Evolutionary conservation across 257 asterid genomes (phyloP).

Genomic region (Primulina huaijiensis): DNA sequence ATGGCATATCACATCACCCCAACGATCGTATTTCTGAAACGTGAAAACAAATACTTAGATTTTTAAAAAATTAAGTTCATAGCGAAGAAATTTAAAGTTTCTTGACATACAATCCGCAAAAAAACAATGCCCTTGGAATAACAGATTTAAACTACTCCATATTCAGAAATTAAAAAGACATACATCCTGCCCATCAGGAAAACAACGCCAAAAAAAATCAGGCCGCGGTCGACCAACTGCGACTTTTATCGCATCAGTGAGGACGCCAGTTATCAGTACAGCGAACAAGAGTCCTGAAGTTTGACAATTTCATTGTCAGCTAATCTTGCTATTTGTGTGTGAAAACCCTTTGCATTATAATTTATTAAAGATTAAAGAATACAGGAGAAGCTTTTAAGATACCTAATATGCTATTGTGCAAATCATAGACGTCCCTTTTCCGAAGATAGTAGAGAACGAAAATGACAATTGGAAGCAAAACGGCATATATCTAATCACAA

Average conservation of each 20-base stretch:
- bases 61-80: slow-evolving; percentile 16
- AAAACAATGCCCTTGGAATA: background rate
- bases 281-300: slow-evolving; percentile 48
- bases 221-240: slow-evolving; percentile 69
- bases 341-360: background rate
- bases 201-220: slow-evolving; percentile 64
- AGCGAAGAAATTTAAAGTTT: background rate
- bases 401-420: slow-evolving; percentile 56
- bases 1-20: slow-evolving; percentile 44
- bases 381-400: slow-evolving; percentile 11
- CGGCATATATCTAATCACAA: slow-evolving; percentile 39
- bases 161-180: background rate
- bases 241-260: slow-evolving; percentile 59
- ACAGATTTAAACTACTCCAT: background rate
- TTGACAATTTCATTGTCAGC: background rate
- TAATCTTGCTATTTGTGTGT: background rate
- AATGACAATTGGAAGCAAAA: slow-evolving; percentile 42
- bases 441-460: slow-evolving; percentile 37
- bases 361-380: no score
- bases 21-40: slow-evolving; percentile 12
- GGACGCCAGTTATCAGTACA: slow-evolving; percentile 46
- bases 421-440: slow-evolving; percentile 43
- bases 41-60: background rate
- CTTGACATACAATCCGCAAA: no score
- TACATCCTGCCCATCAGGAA: slow-evolving; percentile 59